Evolutionary conservation across 2,329 filamentous ascomycete species (phyloP), one percentile per base, ranked within the genome.

Genomic region (Beauveria scarabaeidicola): DNA sequence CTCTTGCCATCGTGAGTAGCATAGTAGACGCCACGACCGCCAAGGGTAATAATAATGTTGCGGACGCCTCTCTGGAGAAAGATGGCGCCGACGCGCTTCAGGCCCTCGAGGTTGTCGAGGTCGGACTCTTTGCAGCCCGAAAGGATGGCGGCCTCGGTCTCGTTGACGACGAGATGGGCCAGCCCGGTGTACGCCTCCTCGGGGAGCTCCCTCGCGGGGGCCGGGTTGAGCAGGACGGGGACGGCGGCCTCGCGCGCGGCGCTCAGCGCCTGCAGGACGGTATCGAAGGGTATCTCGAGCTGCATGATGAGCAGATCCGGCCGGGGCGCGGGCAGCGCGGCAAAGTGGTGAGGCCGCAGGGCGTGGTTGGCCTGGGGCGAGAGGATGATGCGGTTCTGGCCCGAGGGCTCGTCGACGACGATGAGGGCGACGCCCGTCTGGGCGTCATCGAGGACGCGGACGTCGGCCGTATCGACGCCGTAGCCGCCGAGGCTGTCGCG

Each of bases 151-250:
- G 91, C 90, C 75, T 97, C 92, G 1, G 88, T 94, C 77, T 97
- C 92, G 69, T 97, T 97, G 67, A 97, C 83, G 54, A 97, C 83
- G 47, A 97, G 78, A 67, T 96, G 90, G 46, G 85, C 84, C 36
- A 97, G 80, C 1, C 82, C 83, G 7, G 71, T 66, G 69, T 89
- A 94, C 9, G 84, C 85, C 29, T 83, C 78, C 0, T 77, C 77
- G 1, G 90, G 91, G 3, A 96, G 74, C 9, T 75, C 72, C 48
- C 86, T 80, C 3, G 91, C 91, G 5, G 89, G 88, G 3, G 92
- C 92, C 17, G 92, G 91, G 72, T 97, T 97, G 64, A 96, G 81
- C 53, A 97, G 81, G 2, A 93, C 87, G 40, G 81, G 77, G 1
- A 89, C 77, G 1, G 72, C 70, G 29, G 73, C 72, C 32, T 66